Evolutionary conservation across 352 stramenopile genomes (phyloP), one percentile per base, ranked within the genome.

Genomic region (Phytophthora megakarya): DNA sequence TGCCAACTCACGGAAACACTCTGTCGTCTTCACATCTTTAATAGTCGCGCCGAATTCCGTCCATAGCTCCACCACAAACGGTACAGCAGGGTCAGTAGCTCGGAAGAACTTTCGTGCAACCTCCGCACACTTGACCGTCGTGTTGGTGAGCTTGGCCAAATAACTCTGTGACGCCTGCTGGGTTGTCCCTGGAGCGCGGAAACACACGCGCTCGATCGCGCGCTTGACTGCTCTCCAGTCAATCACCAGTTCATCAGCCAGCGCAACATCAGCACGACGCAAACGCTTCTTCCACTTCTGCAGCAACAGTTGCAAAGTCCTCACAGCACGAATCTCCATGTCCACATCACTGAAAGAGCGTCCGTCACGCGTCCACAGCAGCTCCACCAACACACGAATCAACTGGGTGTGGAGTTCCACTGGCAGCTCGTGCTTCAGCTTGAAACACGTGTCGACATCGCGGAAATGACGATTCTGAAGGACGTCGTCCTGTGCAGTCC

Each of bases 401-500:
- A 92, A 62, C 39, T 79, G 37, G 12, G 50, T 19, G 22, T 88
- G 80, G 37, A 90, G 37, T 19, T 53, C 2, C 30, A 61, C 48
- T 2, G 80, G 74, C 46, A 92, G 59, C 49, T 66, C 66, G 52
- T 91, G 77, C 55, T 92, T 92, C 51, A 90, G 68, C 40, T 81
- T 78, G 69, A 81, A 85, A 18, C 86, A 67, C 42, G 72, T 91
- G 33, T 85, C 71, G 2, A 92, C 23, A 21, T 55, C 67, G 45
- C 80, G 81, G 42, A 91, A 89, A 48, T 92, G 84, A 23, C 67
- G 80, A 30, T 80, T 85, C 54, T 85, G 70, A 4, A 92, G 63
- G 22, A 26, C n/a, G 8, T 50, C 43, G 7, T 47, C 32, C n/a
- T 45, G 22, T n/a, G 33, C 8, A 0, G 25, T 28, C 33, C 16